Evolutionary conservation across 1,284 basidiomycete species (phyloP).

Genomic region (Trichosporon asahii): DNA sequence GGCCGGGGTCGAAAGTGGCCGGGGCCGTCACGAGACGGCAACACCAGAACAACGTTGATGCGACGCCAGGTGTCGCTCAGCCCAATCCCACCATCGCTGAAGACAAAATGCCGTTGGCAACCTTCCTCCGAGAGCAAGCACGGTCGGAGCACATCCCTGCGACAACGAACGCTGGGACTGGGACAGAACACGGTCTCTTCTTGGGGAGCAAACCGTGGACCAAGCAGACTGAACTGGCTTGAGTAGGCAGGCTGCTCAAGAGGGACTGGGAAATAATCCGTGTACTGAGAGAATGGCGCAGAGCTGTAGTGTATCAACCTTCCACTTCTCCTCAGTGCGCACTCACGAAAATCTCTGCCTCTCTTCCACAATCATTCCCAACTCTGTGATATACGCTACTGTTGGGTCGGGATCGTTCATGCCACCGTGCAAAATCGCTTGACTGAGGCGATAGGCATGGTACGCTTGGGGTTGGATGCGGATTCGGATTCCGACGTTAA

Average conservation of each 20-base stretch:
- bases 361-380: slow-evolving; percentile 50
- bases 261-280: slow-evolving; percentile 36
- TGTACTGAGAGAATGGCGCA: slow-evolving; percentile 23
- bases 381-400: slow-evolving; percentile 30
- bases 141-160: slow-evolving; percentile 7
- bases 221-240: slow-evolving; percentile 28
- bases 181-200: slow-evolving; percentile 18
- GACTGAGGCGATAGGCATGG: not conserved
- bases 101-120: slow-evolving; percentile 43
- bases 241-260: slow-evolving; percentile 30
- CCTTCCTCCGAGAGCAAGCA: slow-evolving; percentile 41
- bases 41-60: slow-evolving; percentile 40
- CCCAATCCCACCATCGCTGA: slow-evolving; percentile 23
- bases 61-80: slow-evolving; percentile 33
- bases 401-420: not conserved
- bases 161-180: not conserved
- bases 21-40: slow-evolving; percentile 11
- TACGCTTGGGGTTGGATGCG: slow-evolving; percentile 24
- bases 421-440: not conserved
- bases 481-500: slow-evolving; percentile 40
- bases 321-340: not conserved
- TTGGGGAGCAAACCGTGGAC: slow-evolving; percentile 21
- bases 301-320: slow-evolving; percentile 30
- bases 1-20: not conserved
- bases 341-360: slow-evolving; percentile 40